Base-by-base conservation (phyloP, 2,329 filamentous ascomycete genomes). In the Neurospora sp. region DNA sequence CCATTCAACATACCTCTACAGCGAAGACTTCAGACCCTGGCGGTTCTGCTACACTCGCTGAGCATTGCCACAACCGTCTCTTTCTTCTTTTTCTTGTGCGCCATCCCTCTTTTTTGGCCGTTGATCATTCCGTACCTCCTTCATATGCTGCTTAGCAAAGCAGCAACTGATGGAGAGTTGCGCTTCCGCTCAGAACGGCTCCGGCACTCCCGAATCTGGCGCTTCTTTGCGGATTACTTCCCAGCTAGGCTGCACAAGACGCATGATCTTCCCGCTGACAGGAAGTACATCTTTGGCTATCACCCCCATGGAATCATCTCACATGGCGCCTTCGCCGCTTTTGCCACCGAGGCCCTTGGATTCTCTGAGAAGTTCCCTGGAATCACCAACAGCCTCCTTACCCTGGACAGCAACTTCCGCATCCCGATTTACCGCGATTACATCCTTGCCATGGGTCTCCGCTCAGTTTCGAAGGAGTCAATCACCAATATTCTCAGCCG, bases 301-400 rank as follows among this genome's bases (percentile, higher is more conserved):
- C 96, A 98, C 76, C 96, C 96, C 0, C 96, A 99, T 78, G 95
- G 96, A 33, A 98, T 99, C 79, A 97, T 99, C 77, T 96, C 92
- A 5, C 93, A 97, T 76, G 96, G 95, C n/a, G 95, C 94, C 0
- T 97, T 95, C 82, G 92, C 89, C 5, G 92, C 94, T 5, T 98
- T 98, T 77, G 92, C 86, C 4, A 98, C 95, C 0, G 94, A 97
- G 75, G 93, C 93, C 0, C 85, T 97, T 0, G 93, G 93, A 0
- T 98, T 97, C 79, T 86, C 88, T 0, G 88, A 92, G 69, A 88
- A 97, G 72, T 99, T 97, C 76, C 96, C 96, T 0, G 95, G 93
- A 71, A 97, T 99, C 79, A 97, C 92, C 66, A 98, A 98, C 81
- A 94, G 92, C 8, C 83, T 98, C 28, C 84, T 98, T 40, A 99